Conservation (phyloP, 257 asterid species). For the Primulina huaijiensis region DNA sequence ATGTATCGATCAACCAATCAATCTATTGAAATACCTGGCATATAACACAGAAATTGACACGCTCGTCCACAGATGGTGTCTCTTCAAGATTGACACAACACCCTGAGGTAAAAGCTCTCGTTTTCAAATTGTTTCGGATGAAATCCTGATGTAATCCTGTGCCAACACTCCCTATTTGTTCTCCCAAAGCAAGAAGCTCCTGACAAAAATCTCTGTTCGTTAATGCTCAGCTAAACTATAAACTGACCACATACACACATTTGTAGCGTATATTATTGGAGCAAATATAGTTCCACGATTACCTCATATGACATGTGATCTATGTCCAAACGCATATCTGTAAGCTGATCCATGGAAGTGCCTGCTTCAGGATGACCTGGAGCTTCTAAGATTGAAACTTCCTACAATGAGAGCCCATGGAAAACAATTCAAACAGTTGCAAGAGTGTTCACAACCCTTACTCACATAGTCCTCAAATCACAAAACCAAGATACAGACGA, state of each 20-base stretch:
- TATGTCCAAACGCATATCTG: conserved; percentile 54
- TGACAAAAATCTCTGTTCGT: background rate
- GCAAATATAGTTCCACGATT: background rate
- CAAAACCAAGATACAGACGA: background rate
- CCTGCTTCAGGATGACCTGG: conserved; percentile 56
- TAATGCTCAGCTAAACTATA: background rate
- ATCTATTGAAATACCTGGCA: conserved; percentile 56
- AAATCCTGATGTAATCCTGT: conserved; percentile 64
- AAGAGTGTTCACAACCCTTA: background rate
- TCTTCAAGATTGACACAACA: conserved; percentile 34
- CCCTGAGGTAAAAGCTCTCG: conserved; percentile 40
- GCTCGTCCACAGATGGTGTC: conserved; percentile 33
- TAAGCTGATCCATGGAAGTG: conserved; percentile 59
- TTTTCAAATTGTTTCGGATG: conserved; percentile 46
- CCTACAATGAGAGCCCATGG: conserved; percentile 35
- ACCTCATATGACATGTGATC: conserved; percentile 40
- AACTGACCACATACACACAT: background rate
- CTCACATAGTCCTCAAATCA: conserved; percentile 14
- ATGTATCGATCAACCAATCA: background rate
- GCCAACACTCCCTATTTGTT: conserved; percentile 62
- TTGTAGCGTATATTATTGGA: background rate
- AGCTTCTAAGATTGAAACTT: conserved; percentile 58
- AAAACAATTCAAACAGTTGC: background rate
- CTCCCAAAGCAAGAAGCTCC: background rate
- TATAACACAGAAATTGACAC: conserved; percentile 59